Evolutionary conservation across 2,329 filamentous ascomycete species (phyloP).

Genomic region (Alternaria panax): DNA sequence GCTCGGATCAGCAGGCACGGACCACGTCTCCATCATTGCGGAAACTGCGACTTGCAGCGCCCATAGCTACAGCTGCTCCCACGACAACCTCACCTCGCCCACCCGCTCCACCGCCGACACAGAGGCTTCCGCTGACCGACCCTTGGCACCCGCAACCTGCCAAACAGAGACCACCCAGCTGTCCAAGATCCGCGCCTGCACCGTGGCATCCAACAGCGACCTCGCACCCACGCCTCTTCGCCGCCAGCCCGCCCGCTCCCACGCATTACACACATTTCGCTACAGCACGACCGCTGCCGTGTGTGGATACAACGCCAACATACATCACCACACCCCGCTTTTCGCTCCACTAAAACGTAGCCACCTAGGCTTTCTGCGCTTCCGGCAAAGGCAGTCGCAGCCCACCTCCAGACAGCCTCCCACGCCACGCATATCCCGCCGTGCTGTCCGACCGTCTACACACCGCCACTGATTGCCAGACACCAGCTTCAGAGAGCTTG

Average conservation of each 20-base stretch:
- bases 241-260: slow-evolving; percentile 20
- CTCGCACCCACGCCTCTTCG: slow-evolving; percentile 25
- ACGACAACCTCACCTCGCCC: slow-evolving; percentile 28
- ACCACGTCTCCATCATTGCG: slow-evolving; percentile 26
- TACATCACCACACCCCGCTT: slow-evolving; percentile 11
- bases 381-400: slow-evolving; percentile 21
- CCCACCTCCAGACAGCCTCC: slow-evolving; percentile 10
- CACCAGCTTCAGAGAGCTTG: slow-evolving; percentile 20
- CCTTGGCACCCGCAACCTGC: slow-evolving; percentile 19
- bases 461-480: slow-evolving; percentile 8
- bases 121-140: slow-evolving; percentile 13
- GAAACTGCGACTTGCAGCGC: slow-evolving; percentile 26
- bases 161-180: slow-evolving; percentile 18
- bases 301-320: not conserved
- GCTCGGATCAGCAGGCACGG: slow-evolving; percentile 15
- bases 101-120: slow-evolving; percentile 18
- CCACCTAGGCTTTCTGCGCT: slow-evolving; percentile 9
- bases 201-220: slow-evolving; percentile 39
- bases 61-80: slow-evolving; percentile 23
- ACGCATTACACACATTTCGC: slow-evolving; percentile 6
- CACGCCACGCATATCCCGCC: slow-evolving; percentile 3
- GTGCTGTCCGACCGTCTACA: not conserved
- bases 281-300: not conserved
- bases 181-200: slow-evolving; percentile 47
- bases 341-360: slow-evolving; percentile 11